phyloP scores from a whole-genome alignment of 768 basidiomycete genomes.

The Xerocomus spinulosus region DNA sequence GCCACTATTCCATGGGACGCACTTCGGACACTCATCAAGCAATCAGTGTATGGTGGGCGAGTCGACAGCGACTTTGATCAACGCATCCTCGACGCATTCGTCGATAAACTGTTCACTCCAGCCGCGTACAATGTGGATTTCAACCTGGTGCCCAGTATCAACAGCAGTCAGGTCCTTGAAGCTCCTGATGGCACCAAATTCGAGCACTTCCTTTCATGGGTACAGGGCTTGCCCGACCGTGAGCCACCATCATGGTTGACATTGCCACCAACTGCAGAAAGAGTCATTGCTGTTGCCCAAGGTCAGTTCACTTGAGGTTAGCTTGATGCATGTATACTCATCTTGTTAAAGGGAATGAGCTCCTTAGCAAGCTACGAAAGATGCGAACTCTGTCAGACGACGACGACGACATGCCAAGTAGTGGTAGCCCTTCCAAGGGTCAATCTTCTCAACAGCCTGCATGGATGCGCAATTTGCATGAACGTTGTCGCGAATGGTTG shows the following conservation, averaged over 20 bases:
- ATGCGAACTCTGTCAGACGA: slow-evolving; percentile 89
- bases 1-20: slow-evolving; percentile 93
- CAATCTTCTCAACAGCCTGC: slow-evolving; percentile 76
- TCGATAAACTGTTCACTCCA: slow-evolving; percentile 84
- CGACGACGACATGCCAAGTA: slow-evolving; percentile 59
- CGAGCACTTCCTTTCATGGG: slow-evolving; percentile 89
- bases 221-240: slow-evolving; percentile 80
- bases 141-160: slow-evolving; percentile 67
- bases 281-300: slow-evolving; percentile 86
- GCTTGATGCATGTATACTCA: slow-evolving; percentile 1
- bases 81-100: slow-evolving; percentile 86
- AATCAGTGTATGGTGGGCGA: slow-evolving; percentile 93
- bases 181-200: slow-evolving; percentile 92
- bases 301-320: slow-evolving; percentile 43
- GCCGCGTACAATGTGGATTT: slow-evolving; percentile 92
- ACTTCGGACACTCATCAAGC: slow-evolving; percentile 87
- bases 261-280: slow-evolving; percentile 87
- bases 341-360: slow-evolving; percentile 57
- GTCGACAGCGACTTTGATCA: slow-evolving; percentile 97
- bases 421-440: slow-evolving; percentile 55
- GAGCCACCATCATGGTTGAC: slow-evolving; percentile 95
- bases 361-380: slow-evolving; percentile 84
- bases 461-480: slow-evolving; percentile 88
- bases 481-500: slow-evolving; percentile 84
- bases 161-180: slow-evolving; percentile 51